A percentile compares a stretch with the other conserved stretches of the same genome.
phyloP scores from a whole-genome alignment of 2,329 filamentous ascomycete genomes.

The Decorospora gaudefroyi region DNA sequence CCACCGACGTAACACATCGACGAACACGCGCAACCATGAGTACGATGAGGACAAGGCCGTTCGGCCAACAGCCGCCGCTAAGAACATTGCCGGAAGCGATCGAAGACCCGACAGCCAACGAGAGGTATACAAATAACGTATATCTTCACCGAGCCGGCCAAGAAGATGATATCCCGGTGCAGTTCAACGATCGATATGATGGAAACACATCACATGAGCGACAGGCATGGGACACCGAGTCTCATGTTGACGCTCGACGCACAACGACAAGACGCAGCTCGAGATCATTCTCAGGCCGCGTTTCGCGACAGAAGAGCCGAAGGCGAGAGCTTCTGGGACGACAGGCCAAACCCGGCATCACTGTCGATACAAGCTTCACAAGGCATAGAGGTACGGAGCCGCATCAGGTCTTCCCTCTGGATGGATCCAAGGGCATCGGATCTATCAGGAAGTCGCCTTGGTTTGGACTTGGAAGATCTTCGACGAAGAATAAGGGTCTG shows the following conservation, averaged over 20 bases:
- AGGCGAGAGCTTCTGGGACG: constrained; percentile 63
- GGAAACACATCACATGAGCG: constrained; percentile 4
- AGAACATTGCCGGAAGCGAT: constrained; percentile 17
- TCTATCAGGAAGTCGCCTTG: constrained; percentile 36
- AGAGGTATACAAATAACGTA: background rate
- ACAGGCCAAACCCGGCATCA: constrained; percentile 66
- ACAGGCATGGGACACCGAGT: constrained; percentile 29
- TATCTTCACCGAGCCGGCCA: constrained; percentile 15
- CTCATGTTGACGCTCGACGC: constrained; percentile 34
- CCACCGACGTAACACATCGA: constrained; percentile 6
- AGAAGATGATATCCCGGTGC: constrained; percentile 36
- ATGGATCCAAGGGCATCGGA: constrained; percentile 28
- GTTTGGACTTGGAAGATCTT: constrained; percentile 37
- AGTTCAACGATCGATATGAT: constrained; percentile 25
- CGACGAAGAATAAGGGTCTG: constrained; percentile 39
- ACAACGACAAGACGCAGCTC: constrained; percentile 41
- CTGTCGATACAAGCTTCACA: constrained; percentile 70
- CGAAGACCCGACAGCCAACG: constrained; percentile 7
- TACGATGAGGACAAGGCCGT: constrained; percentile 15
- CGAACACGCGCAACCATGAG: constrained; percentile 23
- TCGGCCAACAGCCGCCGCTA: constrained; percentile 22
- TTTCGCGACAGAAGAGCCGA: constrained; percentile 58
- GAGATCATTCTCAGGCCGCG: constrained; percentile 42
- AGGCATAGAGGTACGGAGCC: constrained; percentile 52
- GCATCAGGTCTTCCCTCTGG: constrained; percentile 51